These are phyloP conservation scores for Lunasporangiospora selenospora DNA, from an alignment of 192 early-diverging fungal species.

Conservation along the genomic window DNA sequence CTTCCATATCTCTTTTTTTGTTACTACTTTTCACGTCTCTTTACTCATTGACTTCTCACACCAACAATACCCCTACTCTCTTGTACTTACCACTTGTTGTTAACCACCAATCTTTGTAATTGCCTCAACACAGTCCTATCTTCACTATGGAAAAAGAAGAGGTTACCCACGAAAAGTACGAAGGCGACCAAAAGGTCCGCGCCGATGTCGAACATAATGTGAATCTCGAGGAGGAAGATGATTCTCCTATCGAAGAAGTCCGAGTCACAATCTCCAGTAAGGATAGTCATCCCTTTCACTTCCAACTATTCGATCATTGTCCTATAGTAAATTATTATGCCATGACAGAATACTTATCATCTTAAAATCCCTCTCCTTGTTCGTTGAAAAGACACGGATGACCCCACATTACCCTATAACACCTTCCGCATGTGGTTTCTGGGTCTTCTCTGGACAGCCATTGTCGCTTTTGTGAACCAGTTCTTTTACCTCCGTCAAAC, in stretches of 20 bases:
- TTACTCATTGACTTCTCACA: too few species aligned
- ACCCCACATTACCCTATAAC: conserved; percentile 47
- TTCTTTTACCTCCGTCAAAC: conserved; percentile 59
- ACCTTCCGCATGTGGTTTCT: conserved; percentile 57
- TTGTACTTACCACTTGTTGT: too few species aligned
- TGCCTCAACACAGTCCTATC: too few species aligned
- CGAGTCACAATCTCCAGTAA: conserved; percentile 49
- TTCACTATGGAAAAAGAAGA: conserved; percentile 36
- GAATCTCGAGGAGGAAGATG: conserved; percentile 32
- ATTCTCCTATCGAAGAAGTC: conserved; percentile 56
- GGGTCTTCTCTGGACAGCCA: conserved; percentile 31
- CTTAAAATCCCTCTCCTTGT: background rate
- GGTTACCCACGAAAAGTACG: conserved; percentile 17
- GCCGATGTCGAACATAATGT: conserved; percentile 3
- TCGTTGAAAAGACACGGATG: conserved; percentile 37
- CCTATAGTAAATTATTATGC: background rate
- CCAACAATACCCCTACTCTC: too few species aligned
- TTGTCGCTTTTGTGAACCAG: conserved; percentile 56
- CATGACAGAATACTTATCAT: background rate
- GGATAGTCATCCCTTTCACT: background rate
- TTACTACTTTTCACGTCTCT: too few species aligned
- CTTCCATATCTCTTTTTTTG: too few species aligned
- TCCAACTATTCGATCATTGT: background rate
- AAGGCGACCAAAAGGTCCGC: conserved; percentile 7
- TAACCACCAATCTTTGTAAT: too few species aligned